A percentile compares a stretch with the other conserved stretches of the same genome.
Conservation (phyloP, 2,329 filamentous ascomycete species). For the Paecilomyces variotii region DNA sequence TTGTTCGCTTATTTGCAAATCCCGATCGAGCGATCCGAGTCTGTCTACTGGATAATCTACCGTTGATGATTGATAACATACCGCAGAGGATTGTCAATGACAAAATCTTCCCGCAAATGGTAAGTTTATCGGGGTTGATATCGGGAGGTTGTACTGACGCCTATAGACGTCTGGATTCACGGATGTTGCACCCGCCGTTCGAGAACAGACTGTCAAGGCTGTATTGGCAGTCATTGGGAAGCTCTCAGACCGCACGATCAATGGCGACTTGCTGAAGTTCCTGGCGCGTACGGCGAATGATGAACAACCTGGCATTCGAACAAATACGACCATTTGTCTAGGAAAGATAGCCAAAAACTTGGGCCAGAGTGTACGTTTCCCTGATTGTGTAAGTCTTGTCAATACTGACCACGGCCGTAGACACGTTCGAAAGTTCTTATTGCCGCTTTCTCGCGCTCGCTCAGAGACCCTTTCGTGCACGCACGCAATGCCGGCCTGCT, state of each 20-base stretch:
- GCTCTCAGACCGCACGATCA: constrained; percentile 84
- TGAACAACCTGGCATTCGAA: constrained; percentile 92
- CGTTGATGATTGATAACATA: constrained; percentile 83
- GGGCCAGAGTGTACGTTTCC: constrained; percentile 47
- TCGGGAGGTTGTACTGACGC: neutral
- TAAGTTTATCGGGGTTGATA: constrained; percentile 30
- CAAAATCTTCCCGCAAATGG: constrained; percentile 93
- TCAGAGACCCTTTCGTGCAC: constrained; percentile 91
- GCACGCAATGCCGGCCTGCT: constrained; percentile 83
- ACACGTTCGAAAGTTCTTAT: constrained; percentile 84
- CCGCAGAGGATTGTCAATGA: constrained; percentile 86
- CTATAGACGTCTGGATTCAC: constrained; percentile 85
- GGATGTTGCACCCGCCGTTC: constrained; percentile 79
- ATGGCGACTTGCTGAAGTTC: constrained; percentile 83
- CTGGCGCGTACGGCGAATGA: constrained; percentile 95
- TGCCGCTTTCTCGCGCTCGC: constrained; percentile 80
- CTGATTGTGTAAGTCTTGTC: neutral
- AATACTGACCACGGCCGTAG: constrained; percentile 32
- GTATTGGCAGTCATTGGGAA: constrained; percentile 82
- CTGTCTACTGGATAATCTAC: constrained; percentile 79
- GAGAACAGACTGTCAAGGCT: constrained; percentile 93
- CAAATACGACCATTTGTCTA: constrained; percentile 94
- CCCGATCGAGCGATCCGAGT: constrained; percentile 89
- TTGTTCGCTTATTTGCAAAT: constrained; percentile 80
- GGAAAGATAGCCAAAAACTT: constrained; percentile 93